phyloP scores from a whole-genome alignment of 805 yeast species.

The Saccharomycopsis sp. region DNA sequence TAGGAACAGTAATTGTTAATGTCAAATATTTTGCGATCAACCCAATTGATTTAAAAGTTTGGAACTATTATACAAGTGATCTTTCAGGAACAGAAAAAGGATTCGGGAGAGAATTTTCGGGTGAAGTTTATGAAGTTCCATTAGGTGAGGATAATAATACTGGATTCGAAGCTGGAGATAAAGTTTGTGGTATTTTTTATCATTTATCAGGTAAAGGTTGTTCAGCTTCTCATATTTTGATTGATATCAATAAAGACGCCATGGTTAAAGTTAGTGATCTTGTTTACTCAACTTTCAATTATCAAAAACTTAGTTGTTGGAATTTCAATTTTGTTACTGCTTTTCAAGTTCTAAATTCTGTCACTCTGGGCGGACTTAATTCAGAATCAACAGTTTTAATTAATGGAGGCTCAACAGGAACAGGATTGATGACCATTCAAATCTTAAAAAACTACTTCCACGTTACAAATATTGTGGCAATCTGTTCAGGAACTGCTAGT shows the following conservation, averaged over 20 bases:
- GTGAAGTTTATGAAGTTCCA: constrained; percentile 48
- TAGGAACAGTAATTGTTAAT: constrained; percentile 43
- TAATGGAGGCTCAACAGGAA: constrained; percentile 72
- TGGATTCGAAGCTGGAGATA: constrained; percentile 39
- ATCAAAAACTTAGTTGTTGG: constrained; percentile 52
- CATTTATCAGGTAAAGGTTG: constrained; percentile 49
- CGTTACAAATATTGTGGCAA: constrained; percentile 44
- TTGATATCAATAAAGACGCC: constrained; percentile 43
- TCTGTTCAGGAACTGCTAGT: constrained; percentile 46
- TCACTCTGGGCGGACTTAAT: constrained; percentile 24
- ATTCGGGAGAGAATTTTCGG: constrained; percentile 62
- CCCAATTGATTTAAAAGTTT: constrained; percentile 54
- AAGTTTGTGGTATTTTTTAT: constrained; percentile 51
- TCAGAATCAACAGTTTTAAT: constrained; percentile 43
- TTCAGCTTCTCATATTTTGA: constrained; percentile 42
- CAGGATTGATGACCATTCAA: constrained; percentile 55
- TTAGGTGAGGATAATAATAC: constrained; percentile 22
- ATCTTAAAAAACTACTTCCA: constrained; percentile 41
- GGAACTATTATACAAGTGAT: constrained; percentile 42
- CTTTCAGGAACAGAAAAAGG: constrained; percentile 48
- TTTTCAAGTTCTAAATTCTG: constrained; percentile 29
- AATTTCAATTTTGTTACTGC: constrained; percentile 60
- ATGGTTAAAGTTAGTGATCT: constrained; percentile 39
- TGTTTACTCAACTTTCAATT: constrained; percentile 21
- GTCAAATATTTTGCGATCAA: constrained; percentile 51